Percentiles rank a stretch among this genome's conserved stretches.
Conservation (phyloP, 1,139 yeast species). For the Saccharomyces hybrid region DNA sequence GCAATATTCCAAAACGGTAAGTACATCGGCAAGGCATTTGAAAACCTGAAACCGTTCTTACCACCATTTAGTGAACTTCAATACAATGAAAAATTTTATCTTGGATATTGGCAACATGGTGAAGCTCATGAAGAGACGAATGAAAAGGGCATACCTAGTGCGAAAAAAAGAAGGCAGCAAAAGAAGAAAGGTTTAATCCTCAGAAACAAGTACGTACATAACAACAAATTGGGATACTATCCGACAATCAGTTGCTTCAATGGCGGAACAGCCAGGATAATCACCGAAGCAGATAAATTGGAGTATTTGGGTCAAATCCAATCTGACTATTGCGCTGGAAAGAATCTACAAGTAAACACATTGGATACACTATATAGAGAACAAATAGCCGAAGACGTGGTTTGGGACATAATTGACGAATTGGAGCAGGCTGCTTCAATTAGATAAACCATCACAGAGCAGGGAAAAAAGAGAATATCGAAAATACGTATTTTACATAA, state of each 20-base stretch:
- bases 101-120: conserved; percentile 37
- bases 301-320: conserved; percentile 38
- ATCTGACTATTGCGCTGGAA: conserved; percentile 34
- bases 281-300: conserved; percentile 17
- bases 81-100: conserved; percentile 36
- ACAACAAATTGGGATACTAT: conserved; percentile 81
- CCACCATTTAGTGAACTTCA: conserved; percentile 60
- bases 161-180: neutral
- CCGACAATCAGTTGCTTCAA: conserved; percentile 82
- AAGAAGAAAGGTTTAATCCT: conserved; percentile 30
- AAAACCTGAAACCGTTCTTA: conserved; percentile 62
- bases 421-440: conserved; percentile 48
- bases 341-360: conserved; percentile 39
- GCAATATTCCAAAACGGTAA: conserved; percentile 72
- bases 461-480: neutral
- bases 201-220: conserved; percentile 49
- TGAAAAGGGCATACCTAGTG: neutral
- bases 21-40: conserved; percentile 56
- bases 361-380: conserved; percentile 60
- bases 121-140: conserved; percentile 7
- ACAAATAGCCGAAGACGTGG: conserved; percentile 70
- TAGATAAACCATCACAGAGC: neutral
- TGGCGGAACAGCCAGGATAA: conserved; percentile 56
- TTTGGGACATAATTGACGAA: conserved; percentile 80
- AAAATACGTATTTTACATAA: neutral